These are phyloP conservation scores for Linanthus parryae DNA, from an alignment of 148 eudicot species.

Conservation along the genomic window DNA sequence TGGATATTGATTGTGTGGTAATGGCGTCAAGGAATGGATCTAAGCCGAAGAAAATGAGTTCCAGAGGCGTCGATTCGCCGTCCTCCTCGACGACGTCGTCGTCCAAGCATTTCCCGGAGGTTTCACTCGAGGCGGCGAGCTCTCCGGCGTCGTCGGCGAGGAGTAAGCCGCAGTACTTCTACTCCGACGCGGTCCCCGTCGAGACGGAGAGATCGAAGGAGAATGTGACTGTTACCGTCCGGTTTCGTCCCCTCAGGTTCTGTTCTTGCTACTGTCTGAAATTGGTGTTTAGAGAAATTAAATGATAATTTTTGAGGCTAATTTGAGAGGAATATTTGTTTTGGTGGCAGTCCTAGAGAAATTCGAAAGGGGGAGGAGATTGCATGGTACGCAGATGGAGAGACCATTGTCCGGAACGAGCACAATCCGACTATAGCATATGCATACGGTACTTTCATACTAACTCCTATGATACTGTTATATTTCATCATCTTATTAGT, in stretches of 20 bases:
- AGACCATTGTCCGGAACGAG: constrained; percentile 85
- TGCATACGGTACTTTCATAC: constrained; percentile 64
- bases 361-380: constrained; percentile 96
- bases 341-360: constrained; percentile 78
- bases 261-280: no score
- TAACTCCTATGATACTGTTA: background rate
- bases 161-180: constrained; percentile 47
- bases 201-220: constrained; percentile 71
- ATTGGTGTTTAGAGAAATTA: no score
- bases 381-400: constrained; percentile 99
- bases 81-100: constrained; percentile 74
- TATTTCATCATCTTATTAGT: no score
- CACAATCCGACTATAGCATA: constrained; percentile 74
- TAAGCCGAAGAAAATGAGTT: constrained; percentile 34
- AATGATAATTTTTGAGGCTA: constrained; percentile 12
- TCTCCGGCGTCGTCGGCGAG: constrained; percentile 64
- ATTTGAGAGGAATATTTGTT: constrained; percentile 16
- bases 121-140: constrained; percentile 45
- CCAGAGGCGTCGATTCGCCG: constrained; percentile 39
- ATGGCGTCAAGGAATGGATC: constrained; percentile 65
- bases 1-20: background rate
- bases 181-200: constrained; percentile 36
- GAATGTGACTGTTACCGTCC: constrained; percentile 92
- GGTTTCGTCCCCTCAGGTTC: constrained; percentile 97
- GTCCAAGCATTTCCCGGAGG: constrained; percentile 52